Evolutionary conservation across 768 basidiomycete genomes (phyloP).

Genomic region (Boletus vermiculosoides): DNA sequence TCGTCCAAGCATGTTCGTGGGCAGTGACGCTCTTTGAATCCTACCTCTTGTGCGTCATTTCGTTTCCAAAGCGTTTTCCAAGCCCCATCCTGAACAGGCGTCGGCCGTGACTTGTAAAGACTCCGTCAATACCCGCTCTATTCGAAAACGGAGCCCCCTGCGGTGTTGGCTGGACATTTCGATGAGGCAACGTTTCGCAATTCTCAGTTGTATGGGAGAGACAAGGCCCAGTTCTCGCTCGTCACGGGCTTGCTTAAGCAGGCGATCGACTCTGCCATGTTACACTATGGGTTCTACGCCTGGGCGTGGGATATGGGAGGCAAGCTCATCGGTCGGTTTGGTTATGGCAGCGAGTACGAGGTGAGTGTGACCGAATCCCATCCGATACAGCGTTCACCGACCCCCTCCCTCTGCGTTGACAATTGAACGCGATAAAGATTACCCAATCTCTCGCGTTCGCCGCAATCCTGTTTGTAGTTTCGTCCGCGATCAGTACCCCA

Average conservation of each 20-base stretch:
- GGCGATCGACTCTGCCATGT: conserved; percentile 60
- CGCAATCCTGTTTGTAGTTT: conserved; percentile 61
- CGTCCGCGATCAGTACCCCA: conserved; percentile 70
- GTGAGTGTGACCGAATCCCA: conserved; percentile 37
- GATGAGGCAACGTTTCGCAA: conserved; percentile 73
- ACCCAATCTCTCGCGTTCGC: conserved; percentile 79
- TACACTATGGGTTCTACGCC: conserved; percentile 77
- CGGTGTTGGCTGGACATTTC: conserved; percentile 68
- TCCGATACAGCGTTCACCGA: not conserved
- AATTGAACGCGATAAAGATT: conserved; percentile 43
- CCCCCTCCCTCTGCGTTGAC: too few relatives aligned
- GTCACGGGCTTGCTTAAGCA: conserved; percentile 75
- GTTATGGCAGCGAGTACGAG: conserved; percentile 72
- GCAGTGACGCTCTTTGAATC: conserved; percentile 80
- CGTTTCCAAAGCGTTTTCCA: not conserved
- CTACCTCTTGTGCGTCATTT: conserved; percentile 70
- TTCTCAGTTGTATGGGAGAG: conserved; percentile 87
- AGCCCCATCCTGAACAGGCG: not conserved
- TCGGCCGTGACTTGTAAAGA: conserved; percentile 21
- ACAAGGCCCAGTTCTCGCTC: conserved; percentile 84
- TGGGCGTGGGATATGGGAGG: conserved; percentile 79
- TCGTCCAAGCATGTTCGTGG: conserved; percentile 80
- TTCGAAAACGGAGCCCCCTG: conserved; percentile 69
- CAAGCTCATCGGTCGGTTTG: conserved; percentile 43
- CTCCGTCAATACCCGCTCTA: conserved; percentile 86